Evolutionary conservation across 2,329 filamentous ascomycete species (phyloP), one percentile per base, ranked within the genome.

Genomic region (Sarocladium kiliense): DNA sequence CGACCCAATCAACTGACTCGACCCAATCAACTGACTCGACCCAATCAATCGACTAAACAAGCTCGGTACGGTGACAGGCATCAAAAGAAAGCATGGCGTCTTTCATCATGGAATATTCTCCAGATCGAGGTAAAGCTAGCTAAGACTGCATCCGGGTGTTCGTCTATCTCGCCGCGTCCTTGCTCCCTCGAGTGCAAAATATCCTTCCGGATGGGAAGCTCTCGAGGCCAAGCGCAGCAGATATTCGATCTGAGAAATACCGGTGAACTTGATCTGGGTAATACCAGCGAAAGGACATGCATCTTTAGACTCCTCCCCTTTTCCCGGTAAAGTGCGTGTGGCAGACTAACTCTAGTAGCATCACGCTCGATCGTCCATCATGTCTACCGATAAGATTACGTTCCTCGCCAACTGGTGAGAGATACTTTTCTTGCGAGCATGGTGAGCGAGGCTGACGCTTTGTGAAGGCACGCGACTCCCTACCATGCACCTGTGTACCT

Each of bases 261-360:
- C 85, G 85, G 76, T 36, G 79, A 89, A 90, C 86, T 89, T 89
- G 86, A 89, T 88, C 85, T 88, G 85, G 84, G 85, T 86, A 88
- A 89, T 88, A 80, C 85, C 85, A 88, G 87, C 87, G 87, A 86
- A 89, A 89, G 87, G 84, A 89, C 82, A 86, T 89, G 87, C 87
- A 87, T 86, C 82, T 83, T 83, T 78, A 7, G 74, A 65, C 60
- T 70, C 68, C 69, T 19, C 53, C 45, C 21, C 49, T 47, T 5
- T 19, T 19, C 54, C 64, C 66, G 63, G 58, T 59, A 61, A 57
- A 58, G 56, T 25, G 56, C 54, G 55, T 63, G 63, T 66, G 64
- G 68, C 66, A 53, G 67, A 75, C 77, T 83, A 70, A 83, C 75
- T 66, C 62, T 59, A 60, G 64, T 66, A 83, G 76, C 68, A 66